Base-by-base conservation (phyloP, 768 basidiomycete species). In the Suillus clintonianus region DNA sequence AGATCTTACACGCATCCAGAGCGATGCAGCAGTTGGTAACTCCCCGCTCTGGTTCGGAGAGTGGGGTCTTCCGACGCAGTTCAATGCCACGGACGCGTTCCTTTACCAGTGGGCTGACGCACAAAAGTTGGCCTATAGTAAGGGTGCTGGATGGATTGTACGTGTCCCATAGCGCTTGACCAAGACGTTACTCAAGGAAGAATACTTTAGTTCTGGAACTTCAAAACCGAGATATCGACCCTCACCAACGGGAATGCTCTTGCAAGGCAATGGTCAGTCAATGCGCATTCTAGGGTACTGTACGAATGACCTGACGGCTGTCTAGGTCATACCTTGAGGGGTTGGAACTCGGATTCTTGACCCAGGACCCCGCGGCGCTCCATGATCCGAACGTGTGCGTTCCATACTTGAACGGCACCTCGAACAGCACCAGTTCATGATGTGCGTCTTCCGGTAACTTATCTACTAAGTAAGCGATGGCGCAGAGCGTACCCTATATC, bases 311-410 rank as follows among this genome's bases (percentile, higher is more conserved):
- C 17, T 22, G 24, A 66, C 50, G 19, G 30, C 41, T 51, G 10
- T n/a, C 30, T 65, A 91, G 90, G 90, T 89, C 89, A 2, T 92
- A 92, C 70, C 71, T 86, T 36, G 85, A 89, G 56, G 91, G 85
- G 19, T 71, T 89, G 14, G 62, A 76, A 22, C 73, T 78, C 7
- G 89, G 89, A 1, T 91, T 82, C 75, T 75, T 92, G 32, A 91
- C 89, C 0, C 62, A 79, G 62, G 85, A 90, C 70, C 89, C 89
- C 1, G 79, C 86, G 0, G 59, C 79, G 65, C 68, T 83, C 34
- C 67, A 86, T 64, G 77, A 90, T 70, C 79, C 84, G 0, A 68
- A 83, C 60, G 88, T 90, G 22, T 90, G 89, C 70, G 84, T 72
- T 42, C 77, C 80, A 0, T 89, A 84, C 69, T 56, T 34, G 11